Evolutionary conservation across 345 rosid genomes (phyloP).

Genomic region (Zanthoxylum bungeanum): DNA sequence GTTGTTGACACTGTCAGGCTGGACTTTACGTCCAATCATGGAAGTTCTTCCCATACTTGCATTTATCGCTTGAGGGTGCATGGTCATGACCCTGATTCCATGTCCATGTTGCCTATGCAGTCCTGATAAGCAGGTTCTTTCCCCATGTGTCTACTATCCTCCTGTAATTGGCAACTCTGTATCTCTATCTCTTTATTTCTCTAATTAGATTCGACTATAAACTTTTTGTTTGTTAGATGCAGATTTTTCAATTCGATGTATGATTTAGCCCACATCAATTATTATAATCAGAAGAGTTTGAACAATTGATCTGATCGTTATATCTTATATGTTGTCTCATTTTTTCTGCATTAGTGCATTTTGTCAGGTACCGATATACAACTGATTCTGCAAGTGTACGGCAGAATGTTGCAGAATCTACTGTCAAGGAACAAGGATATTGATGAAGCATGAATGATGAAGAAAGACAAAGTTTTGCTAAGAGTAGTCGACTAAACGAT

Average conservation of each 20-base stretch:
- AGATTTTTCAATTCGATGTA: not conserved
- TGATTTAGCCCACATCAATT: no score
- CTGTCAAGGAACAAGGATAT: not conserved
- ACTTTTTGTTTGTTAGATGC: slow-evolving; percentile 4
- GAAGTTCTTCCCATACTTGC: slow-evolving; percentile 76
- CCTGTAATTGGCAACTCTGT: slow-evolving; percentile 8
- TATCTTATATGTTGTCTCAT: not conserved
- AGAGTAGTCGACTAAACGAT: not conserved
- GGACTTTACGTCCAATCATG: slow-evolving; percentile 80
- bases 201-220: slow-evolving; percentile 11
- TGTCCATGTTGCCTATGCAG: slow-evolving; percentile 39
- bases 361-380: slow-evolving; percentile 8
- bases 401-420: not conserved
- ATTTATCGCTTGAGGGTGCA: slow-evolving; percentile 91
- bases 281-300: no score
- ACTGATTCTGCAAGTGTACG: slow-evolving; percentile 4
- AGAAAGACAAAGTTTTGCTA: not conserved
- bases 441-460: not conserved
- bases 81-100: slow-evolving; percentile 58
- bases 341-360: not conserved
- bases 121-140: slow-evolving; percentile 28
- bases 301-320: no score
- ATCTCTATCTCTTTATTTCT: not conserved
- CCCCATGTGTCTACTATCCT: not conserved
- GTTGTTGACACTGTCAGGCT: slow-evolving; percentile 64